phyloP scores from a whole-genome alignment of 129 eudicot genomes.

The Centella asiatica region DNA sequence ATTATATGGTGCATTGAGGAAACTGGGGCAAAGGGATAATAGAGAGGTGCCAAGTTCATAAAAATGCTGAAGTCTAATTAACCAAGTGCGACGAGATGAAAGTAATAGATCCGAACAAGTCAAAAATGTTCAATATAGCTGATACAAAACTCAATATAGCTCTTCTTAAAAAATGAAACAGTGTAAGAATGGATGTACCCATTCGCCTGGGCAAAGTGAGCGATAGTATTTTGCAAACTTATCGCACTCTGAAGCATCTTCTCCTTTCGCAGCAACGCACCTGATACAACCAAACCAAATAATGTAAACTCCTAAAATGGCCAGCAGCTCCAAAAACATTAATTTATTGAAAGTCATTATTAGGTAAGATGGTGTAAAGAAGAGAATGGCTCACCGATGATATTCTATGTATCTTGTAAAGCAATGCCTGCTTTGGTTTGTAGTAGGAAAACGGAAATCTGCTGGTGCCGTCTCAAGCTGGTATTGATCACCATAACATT shows the following conservation, averaged over 20 bases:
- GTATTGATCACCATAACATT: constrained; percentile 3
- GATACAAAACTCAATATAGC: background rate
- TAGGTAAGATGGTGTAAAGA: background rate
- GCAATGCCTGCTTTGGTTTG: constrained; percentile 94
- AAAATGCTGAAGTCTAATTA: background rate
- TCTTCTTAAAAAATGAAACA: background rate
- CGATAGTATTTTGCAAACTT: constrained; percentile 94
- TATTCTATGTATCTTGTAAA: constrained; percentile 92
- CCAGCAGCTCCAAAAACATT: background rate
- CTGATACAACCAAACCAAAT: constrained; percentile 29
- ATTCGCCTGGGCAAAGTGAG: constrained; percentile 96
- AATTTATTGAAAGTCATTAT: background rate
- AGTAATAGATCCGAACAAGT: background rate
- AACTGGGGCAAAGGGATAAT: too few species aligned
- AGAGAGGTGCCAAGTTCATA: too few species aligned
- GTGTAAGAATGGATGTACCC: constrained; percentile 50
- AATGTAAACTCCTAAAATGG: background rate
- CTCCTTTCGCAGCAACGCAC: constrained; percentile 94
- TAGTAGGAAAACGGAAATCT: constrained; percentile 92
- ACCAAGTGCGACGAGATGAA: background rate
- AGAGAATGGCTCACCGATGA: constrained; percentile 49
- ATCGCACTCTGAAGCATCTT: constrained; percentile 84
- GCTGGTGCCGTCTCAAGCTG: constrained; percentile 99
- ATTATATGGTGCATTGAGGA: too few species aligned
- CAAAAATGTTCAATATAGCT: background rate